phyloP scores from a whole-genome alignment of 2,329 filamentous ascomycete species.

The Tolypocladium guangdongense region DNA sequence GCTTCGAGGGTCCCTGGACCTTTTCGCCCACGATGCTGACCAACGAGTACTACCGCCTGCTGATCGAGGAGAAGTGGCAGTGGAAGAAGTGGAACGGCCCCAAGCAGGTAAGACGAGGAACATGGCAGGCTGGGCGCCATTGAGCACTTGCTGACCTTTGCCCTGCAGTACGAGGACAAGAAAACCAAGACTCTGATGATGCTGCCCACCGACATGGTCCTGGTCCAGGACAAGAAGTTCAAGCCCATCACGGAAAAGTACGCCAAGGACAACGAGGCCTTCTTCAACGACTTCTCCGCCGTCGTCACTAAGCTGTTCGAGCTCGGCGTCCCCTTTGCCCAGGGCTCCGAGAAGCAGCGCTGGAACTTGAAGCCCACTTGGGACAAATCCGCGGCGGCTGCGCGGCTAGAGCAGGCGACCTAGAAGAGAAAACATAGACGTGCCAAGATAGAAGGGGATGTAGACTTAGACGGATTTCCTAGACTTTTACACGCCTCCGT shows the following conservation, averaged over 20 bases:
- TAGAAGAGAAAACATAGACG: not conserved
- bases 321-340: constrained; percentile 81
- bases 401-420: not conserved
- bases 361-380: constrained; percentile 53
- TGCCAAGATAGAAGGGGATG: not conserved
- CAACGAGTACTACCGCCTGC: constrained; percentile 87
- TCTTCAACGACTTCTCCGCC: constrained; percentile 86
- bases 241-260: constrained; percentile 72
- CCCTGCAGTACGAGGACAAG: constrained; percentile 72
- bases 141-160: constrained; percentile 3
- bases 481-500: not conserved
- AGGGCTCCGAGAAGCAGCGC: constrained; percentile 42
- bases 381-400: constrained; percentile 7
- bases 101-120: constrained; percentile 42
- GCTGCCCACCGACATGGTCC: constrained; percentile 82
- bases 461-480: not conserved
- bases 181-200: constrained; percentile 88
- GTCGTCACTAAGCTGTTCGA: constrained; percentile 79
- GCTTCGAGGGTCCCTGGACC: constrained; percentile 83
- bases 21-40: constrained; percentile 85
- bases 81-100: constrained; percentile 88
- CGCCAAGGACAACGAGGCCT: constrained; percentile 78
- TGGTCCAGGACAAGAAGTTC: constrained; percentile 84
- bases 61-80: constrained; percentile 87
- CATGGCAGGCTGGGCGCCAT: not conserved